Conservation (phyloP, 2,329 filamentous ascomycete species). For the Talaromyces albobiverticillius region DNA sequence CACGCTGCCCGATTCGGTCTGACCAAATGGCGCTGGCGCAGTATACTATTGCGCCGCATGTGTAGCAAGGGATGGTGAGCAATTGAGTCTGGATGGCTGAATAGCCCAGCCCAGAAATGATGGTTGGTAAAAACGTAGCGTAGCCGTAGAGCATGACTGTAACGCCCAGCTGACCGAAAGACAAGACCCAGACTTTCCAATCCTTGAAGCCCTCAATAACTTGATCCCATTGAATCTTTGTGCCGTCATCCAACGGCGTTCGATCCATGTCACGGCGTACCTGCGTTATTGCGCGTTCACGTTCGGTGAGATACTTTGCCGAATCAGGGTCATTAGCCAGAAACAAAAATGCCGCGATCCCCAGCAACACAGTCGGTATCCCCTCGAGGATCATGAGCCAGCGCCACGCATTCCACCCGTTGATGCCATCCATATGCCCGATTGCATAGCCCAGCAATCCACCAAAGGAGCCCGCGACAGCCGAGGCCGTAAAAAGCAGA, state of each 20-base stretch:
- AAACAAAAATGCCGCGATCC: conserved; percentile 28
- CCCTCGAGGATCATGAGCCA: conserved; percentile 29
- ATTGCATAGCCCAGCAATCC: conserved; percentile 1
- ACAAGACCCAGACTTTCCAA: conserved; percentile 22
- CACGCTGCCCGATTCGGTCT: no score
- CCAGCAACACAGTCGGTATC: conserved; percentile 10
- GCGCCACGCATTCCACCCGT: conserved; percentile 6
- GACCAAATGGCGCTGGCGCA: no score
- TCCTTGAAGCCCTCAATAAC: conserved; percentile 3
- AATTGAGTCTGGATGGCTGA: conserved; percentile 18
- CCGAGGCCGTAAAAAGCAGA: conserved; percentile 29
- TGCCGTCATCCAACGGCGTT: neutral
- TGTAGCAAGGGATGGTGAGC: conserved; percentile 19
- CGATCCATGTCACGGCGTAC: neutral
- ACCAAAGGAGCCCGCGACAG: conserved; percentile 7
- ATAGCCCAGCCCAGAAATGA: conserved; percentile 21
- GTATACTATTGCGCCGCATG: neutral
- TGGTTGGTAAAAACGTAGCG: conserved; percentile 17
- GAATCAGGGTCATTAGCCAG: conserved; percentile 32
- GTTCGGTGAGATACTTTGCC: conserved; percentile 25
- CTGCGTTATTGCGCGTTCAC: neutral
- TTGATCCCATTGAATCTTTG: neutral
- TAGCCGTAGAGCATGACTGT: conserved; percentile 5
- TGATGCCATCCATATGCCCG: conserved; percentile 2
- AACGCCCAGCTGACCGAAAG: conserved; percentile 17